Evolutionary conservation across 2,329 filamentous ascomycete genomes (phyloP).

Genomic region (Colletotrichum tropicicola): DNA sequence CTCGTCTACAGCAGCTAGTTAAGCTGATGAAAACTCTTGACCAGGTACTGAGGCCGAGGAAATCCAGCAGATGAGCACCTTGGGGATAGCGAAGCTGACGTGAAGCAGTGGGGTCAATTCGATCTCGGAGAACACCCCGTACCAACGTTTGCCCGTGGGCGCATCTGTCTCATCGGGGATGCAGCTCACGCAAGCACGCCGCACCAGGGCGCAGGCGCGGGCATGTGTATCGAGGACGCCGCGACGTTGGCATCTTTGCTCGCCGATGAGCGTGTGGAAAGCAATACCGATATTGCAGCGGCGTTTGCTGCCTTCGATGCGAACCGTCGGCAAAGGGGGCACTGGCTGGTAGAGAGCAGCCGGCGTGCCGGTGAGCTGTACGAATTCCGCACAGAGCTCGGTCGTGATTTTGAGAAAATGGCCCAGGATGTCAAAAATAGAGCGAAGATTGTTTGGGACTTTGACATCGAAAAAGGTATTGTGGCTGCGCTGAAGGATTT

Average conservation of each 20-base stretch:
- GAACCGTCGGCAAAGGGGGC: conserved; percentile 54
- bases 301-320: conserved; percentile 62
- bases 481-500: neutral
- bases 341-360: conserved; percentile 60
- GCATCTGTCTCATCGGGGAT: conserved; percentile 64
- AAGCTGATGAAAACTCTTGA: neutral
- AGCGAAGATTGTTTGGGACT: neutral
- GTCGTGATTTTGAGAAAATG: neutral
- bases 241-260: conserved; percentile 55
- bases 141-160: conserved; percentile 49
- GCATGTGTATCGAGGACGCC: conserved; percentile 65
- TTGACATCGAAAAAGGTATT: neutral
- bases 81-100: neutral
- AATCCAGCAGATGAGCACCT: neutral
- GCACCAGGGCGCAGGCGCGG: conserved; percentile 66
- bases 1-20: neutral
- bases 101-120: conserved; percentile 53
- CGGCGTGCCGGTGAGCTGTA: conserved; percentile 53
- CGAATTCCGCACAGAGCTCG: conserved; percentile 47
- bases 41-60: neutral
- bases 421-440: neutral
- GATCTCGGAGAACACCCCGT: conserved; percentile 54
- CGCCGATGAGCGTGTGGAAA: conserved; percentile 46
- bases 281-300: conserved; percentile 43
- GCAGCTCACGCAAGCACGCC: conserved; percentile 71